Evolutionary conservation across 257 asterid genomes (phyloP).

Genomic region (Ilex asprella): DNA sequence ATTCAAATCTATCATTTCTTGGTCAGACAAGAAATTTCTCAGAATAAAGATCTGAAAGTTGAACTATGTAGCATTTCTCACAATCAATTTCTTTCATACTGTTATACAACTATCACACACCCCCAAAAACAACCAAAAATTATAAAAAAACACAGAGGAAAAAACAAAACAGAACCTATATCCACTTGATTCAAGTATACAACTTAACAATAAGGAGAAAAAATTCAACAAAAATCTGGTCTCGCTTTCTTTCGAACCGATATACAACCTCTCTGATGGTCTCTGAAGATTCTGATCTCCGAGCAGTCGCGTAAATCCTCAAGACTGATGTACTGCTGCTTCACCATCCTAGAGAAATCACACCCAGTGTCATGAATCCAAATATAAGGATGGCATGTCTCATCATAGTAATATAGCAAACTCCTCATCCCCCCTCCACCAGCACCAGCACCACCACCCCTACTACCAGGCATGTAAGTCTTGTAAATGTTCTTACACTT

Average conservation of each 20-base stretch:
- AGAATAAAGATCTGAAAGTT: no score
- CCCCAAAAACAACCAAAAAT: no score
- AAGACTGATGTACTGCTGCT: constrained; percentile 78
- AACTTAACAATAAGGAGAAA: neutral
- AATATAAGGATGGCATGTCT: constrained; percentile 83
- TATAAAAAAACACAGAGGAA: neutral
- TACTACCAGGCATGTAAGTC: constrained; percentile 67
- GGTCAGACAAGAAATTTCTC: no score
- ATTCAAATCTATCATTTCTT: no score
- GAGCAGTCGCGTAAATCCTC: constrained; percentile 73
- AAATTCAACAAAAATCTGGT: constrained; percentile 50
- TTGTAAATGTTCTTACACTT: constrained; percentile 70
- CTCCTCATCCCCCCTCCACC: constrained; percentile 45
- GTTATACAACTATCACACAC: neutral
- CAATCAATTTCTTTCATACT: no score
- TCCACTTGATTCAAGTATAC: no score
- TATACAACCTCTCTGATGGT: constrained; percentile 67
- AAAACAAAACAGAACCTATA: constrained; percentile 8
- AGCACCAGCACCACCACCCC: constrained; percentile 12
- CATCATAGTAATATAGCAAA: constrained; percentile 68
- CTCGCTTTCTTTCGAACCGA: constrained; percentile 63
- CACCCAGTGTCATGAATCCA: constrained; percentile 74
- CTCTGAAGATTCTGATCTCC: constrained; percentile 70
- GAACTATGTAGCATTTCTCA: no score
- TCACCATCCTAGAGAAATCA: constrained; percentile 75